Percentiles rank a stretch among this genome's conserved stretches.
Conservation (phyloP, 2,329 filamentous ascomycete species). For the Mollisiaceae sp. region DNA sequence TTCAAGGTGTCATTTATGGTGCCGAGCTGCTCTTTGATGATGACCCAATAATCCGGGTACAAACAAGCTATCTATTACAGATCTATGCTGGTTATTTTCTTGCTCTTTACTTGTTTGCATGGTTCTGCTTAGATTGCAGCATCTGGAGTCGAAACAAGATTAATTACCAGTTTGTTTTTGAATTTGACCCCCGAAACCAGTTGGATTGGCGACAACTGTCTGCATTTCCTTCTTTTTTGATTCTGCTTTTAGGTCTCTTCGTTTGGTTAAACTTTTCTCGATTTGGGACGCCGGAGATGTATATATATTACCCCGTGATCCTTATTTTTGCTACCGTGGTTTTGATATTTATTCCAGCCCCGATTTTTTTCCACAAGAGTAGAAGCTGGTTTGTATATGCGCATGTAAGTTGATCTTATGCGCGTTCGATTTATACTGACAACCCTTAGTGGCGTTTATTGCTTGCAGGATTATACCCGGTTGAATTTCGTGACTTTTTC, state of each 20-base stretch:
- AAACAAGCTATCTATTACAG: slow-evolving; percentile 77
- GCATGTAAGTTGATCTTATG: slow-evolving; percentile 63
- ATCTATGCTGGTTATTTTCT: slow-evolving; percentile 94
- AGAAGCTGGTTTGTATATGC: slow-evolving; percentile 88
- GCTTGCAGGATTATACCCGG: slow-evolving; percentile 84
- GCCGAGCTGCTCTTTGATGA: slow-evolving; percentile 54
- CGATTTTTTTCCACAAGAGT: slow-evolving; percentile 74
- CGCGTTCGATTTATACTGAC: slow-evolving; percentile 39
- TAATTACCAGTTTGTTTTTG: slow-evolving; percentile 96
- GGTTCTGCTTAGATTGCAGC: slow-evolving; percentile 87
- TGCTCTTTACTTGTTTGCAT: slow-evolving; percentile 75
- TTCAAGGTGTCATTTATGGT: slow-evolving; percentile 70
- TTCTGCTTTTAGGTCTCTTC: slow-evolving; percentile 77
- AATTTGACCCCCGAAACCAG: slow-evolving; percentile 85
- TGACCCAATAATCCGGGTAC: slow-evolving; percentile 53
- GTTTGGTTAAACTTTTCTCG: slow-evolving; percentile 88
- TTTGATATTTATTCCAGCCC: slow-evolving; percentile 78
- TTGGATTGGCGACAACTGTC: slow-evolving; percentile 89
- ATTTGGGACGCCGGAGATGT: slow-evolving; percentile 70
- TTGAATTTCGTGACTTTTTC: slow-evolving; percentile 98
- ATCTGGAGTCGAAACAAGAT: slow-evolving; percentile 85
- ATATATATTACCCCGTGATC: slow-evolving; percentile 84
- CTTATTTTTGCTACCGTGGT: slow-evolving; percentile 71
- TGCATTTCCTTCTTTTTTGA: slow-evolving; percentile 85
- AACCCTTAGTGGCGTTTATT: slow-evolving; percentile 75